Conservation (phyloP, 345 rosid species). For the Excoecaria agallocha region DNA sequence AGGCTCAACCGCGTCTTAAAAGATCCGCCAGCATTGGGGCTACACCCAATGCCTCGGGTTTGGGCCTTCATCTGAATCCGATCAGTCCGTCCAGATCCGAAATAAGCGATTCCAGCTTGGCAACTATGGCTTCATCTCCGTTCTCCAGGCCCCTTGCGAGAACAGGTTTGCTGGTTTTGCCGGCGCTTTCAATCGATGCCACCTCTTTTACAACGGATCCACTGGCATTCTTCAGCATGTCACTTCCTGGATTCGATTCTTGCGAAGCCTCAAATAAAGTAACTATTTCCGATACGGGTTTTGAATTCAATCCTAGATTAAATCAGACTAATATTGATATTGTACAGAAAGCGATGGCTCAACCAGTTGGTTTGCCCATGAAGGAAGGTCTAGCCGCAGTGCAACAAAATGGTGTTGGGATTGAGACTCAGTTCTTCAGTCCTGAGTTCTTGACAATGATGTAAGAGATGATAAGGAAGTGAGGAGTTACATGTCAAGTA, state of each 20-base stretch:
- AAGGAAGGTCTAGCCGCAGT: no score
- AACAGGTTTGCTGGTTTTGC: conserved; percentile 36
- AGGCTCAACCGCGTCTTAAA: conserved; percentile 38
- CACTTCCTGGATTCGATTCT: conserved; percentile 59
- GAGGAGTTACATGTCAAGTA: no score
- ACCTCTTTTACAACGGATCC: conserved; percentile 47
- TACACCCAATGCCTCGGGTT: conserved; percentile 37
- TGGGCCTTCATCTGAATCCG: conserved; percentile 49
- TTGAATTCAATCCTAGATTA: conserved; percentile 12
- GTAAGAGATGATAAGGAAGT: no score
- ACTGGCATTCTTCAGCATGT: conserved; percentile 53
- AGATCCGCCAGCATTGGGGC: conserved; percentile 60
- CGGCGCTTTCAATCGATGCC: conserved; percentile 33
- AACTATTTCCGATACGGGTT: conserved; percentile 16
- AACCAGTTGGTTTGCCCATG: conserved; percentile 1
- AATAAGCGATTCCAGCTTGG: conserved; percentile 60
- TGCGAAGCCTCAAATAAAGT: conserved; percentile 27
- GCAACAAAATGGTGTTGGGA: no score
- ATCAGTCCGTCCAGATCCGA: conserved; percentile 69
- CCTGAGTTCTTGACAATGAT: no score
- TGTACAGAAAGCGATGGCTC: not conserved
- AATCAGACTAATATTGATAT: not conserved
- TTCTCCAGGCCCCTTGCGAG: no score
- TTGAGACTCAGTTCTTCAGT: no score
- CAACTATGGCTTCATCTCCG: conserved; percentile 36